A percentile compares a stretch with the other conserved stretches of the same genome.
phyloP scores from a whole-genome alignment of 2,329 filamentous ascomycete species.

The Chrysosporium queenslandicum region DNA sequence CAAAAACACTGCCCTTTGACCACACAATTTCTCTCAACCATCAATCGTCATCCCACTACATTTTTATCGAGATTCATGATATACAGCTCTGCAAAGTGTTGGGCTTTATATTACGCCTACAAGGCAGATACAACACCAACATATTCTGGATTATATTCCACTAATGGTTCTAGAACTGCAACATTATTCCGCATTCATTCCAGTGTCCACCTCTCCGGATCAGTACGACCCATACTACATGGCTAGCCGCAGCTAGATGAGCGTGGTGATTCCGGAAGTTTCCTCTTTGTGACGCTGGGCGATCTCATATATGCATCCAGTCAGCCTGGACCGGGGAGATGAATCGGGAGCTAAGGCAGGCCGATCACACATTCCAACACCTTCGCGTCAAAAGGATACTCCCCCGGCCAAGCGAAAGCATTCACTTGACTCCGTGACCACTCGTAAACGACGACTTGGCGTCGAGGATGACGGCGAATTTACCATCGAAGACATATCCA shows the following conservation, averaged over 20 bases:
- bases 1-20: not conserved
- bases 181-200: not conserved
- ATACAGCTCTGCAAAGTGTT: too few relatives aligned
- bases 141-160: too few relatives aligned
- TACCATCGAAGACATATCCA: constrained; percentile 22
- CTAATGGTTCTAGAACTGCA: not conserved
- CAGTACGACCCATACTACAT: not conserved
- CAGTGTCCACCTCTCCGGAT: too few relatives aligned
- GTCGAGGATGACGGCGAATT: constrained; percentile 17
- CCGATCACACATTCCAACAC: not conserved
- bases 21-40: not conserved
- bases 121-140: too few relatives aligned
- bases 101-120: too few relatives aligned
- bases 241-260: not conserved
- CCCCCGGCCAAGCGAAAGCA: not conserved
- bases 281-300: not conserved
- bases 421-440: not conserved
- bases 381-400: not conserved
- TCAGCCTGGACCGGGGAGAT: constrained; percentile 16
- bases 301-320: not conserved
- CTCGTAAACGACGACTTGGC: constrained; percentile 7
- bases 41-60: too few relatives aligned
- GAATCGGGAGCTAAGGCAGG: constrained; percentile 26
- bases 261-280: not conserved
- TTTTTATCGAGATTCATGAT: too few relatives aligned